Evolutionary conservation across 176 grass and related monocot species (phyloP), one percentile per base, ranked within the genome.

Genomic region (Triticum timopheevii): DNA sequence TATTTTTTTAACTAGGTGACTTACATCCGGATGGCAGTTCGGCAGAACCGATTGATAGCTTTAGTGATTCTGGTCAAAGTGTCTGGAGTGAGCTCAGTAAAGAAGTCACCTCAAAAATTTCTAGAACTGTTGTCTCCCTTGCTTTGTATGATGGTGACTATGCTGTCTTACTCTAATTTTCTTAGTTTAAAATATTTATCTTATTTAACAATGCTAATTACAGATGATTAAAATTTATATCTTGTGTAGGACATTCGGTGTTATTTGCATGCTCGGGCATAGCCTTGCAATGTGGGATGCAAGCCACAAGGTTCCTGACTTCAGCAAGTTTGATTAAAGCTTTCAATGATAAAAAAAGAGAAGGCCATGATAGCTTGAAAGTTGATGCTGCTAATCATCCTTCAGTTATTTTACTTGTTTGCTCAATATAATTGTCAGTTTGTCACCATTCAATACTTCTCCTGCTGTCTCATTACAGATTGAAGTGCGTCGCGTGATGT

Each of bases 191-290:
- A 15, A 27, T 58, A 28, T 52, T 67, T 67, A 39, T 68, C 30
- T 69, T 69, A 69, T 69, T 33, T 36, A 35, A 56, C 22, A 50
- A 68, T 19, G n/a, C 7, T 78, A 30, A 17, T 3, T 78, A 9
- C 27, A 39, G 10, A 13, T 68, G 22, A 68, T n/a, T 39, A 30
- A 12, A 58, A 23, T 45, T 47, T 44, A 8, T 4, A 28, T 44
- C 7, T 80, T 59, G 45, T 71, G 10, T 59, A 86, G 75, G 75
- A 31, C 1, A 59, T 8, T 28, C 23, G 0, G 34, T 62, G 20
- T 35, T 79, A 70, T 78, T 42, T 78, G 45, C 49, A 70, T 86
- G 44, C 83, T 85, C 74, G 34, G 74, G 73, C 31, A 79, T 69
- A 79, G 34, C 75, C 68, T 1, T 86, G 28, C 30, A 78, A 85